Evolutionary conservation across 1,284 basidiomycete species (phyloP).

Genomic region (Stereum hirsutum): DNA sequence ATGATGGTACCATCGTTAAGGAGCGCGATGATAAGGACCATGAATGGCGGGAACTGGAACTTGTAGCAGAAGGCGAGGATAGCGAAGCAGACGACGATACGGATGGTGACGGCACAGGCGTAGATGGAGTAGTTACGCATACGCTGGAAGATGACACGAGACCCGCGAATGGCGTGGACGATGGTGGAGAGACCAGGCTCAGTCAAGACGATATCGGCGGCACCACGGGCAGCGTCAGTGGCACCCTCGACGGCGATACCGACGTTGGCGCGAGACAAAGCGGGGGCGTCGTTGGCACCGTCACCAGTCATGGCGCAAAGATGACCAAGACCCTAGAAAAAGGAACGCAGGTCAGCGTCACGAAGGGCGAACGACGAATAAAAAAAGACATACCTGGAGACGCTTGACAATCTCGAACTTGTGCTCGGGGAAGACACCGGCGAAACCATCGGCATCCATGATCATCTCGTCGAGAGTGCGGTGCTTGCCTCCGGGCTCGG

Average conservation of each 20-base stretch:
- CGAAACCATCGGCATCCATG: slow-evolving; percentile 86
- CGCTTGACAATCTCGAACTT: slow-evolving; percentile 92
- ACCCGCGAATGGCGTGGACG: slow-evolving; percentile 92
- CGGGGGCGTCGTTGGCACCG: slow-evolving; percentile 94
- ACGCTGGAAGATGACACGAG: slow-evolving; percentile 95
- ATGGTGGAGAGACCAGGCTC: slow-evolving; percentile 96
- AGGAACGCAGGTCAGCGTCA: no score
- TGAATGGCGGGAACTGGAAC: slow-evolving; percentile 99
- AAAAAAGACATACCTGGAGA: no score
- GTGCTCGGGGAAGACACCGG: slow-evolving; percentile 96
- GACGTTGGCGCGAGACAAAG: slow-evolving; percentile 90
- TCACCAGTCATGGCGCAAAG: slow-evolving; percentile 93
- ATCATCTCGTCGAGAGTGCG: slow-evolving; percentile 88
- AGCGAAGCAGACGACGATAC: slow-evolving; percentile 97
- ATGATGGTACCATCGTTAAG: slow-evolving; percentile 99
- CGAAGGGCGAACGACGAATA: no score
- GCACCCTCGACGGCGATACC: slow-evolving; percentile 98
- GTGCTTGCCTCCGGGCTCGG: slow-evolving; percentile 73
- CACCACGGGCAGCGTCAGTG: slow-evolving; percentile 91
- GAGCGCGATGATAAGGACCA: slow-evolving; percentile 96
- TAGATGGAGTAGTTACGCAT: slow-evolving; percentile 96
- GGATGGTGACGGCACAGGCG: slow-evolving; percentile 90
- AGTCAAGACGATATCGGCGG: slow-evolving; percentile 91
- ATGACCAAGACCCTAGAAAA: slow-evolving; percentile 81
- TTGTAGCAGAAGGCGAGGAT: slow-evolving; percentile 93